phyloP scores from a whole-genome alignment of 768 basidiomycete species.

The Auriscalpium orientale region DNA sequence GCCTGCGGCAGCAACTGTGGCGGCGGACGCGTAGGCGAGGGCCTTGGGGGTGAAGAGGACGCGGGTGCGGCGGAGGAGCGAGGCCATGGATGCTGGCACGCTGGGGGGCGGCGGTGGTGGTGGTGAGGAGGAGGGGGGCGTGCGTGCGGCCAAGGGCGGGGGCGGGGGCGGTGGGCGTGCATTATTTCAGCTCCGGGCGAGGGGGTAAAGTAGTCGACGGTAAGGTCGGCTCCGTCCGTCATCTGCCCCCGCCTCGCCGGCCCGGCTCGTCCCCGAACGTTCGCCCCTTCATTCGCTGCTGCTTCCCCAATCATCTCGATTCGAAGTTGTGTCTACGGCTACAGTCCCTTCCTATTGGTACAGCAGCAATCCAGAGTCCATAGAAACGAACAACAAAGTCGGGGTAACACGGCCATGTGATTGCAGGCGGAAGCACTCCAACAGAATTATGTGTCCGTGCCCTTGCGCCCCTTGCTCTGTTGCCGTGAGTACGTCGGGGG shows the following conservation, averaged over 20 bases:
- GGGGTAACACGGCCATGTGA: too few relatives aligned
- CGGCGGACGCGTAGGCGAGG: conserved; percentile 44
- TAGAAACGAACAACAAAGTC: too few relatives aligned
- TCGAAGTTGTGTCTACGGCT: too few relatives aligned
- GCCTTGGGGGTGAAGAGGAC: conserved; percentile 47
- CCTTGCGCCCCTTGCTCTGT: conserved; percentile 3
- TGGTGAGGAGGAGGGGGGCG: background rate
- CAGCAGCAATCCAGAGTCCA: too few relatives aligned
- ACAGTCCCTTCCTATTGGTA: too few relatives aligned
- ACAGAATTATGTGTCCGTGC: too few relatives aligned
- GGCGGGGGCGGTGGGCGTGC: background rate
- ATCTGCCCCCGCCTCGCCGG: background rate
- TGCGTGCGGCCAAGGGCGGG: background rate
- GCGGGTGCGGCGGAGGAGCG: conserved; percentile 19
- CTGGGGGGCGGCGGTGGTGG: background rate
- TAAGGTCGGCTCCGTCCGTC: background rate
- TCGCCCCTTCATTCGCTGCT: background rate
- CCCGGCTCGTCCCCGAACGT: background rate
- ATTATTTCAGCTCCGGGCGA: background rate
- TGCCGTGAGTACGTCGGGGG: conserved; percentile 9
- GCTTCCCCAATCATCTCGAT: background rate
- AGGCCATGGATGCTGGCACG: background rate
- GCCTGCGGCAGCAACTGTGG: conserved; percentile 44
- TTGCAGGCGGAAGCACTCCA: too few relatives aligned
- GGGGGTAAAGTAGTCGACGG: background rate